Percentiles rank a stretch among this genome's conserved stretches.
Evolutionary conservation across 306 rosid genomes (phyloP).

Genomic region (Trifolium dubium): DNA sequence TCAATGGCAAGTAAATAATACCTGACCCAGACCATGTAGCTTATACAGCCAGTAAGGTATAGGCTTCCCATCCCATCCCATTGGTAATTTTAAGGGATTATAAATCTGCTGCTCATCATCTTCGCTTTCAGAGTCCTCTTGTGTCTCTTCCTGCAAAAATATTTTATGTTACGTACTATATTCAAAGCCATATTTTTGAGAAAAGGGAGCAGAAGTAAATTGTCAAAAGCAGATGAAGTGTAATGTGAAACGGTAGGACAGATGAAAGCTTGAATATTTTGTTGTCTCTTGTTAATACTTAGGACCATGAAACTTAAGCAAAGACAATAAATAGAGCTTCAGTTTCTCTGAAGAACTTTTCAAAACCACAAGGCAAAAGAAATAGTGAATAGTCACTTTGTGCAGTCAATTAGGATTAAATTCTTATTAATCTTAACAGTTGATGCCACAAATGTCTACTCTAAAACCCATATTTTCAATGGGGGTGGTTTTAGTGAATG

Average conservation of each 20-base stretch:
- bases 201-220: constrained; percentile 12
- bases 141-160: constrained; percentile 80
- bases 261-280: neutral
- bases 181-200: constrained; percentile 1
- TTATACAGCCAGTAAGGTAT: constrained; percentile 98
- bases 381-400: neutral
- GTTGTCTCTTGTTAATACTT: neutral
- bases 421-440: constrained; percentile 4
- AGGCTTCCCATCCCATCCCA: constrained; percentile 99
- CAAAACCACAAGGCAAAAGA: neutral
- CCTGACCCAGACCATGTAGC: constrained; percentile 99
- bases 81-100: constrained; percentile 96
- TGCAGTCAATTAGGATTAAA: neutral
- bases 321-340: neutral
- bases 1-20: constrained; percentile 46
- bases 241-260: neutral
- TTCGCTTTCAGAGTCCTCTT: constrained; percentile 89
- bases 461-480: constrained; percentile 20
- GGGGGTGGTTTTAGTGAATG: neutral
- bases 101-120: constrained; percentile 98
- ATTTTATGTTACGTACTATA: constrained; percentile 1
- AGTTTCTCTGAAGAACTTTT: neutral
- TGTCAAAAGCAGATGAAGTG: constrained; percentile 26
- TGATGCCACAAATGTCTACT: constrained; percentile 13
- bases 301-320: constrained; percentile 4